These are phyloP conservation scores for Jatropha multifida DNA, from an alignment of 441 rosid species.

Conservation along the genomic window DNA sequence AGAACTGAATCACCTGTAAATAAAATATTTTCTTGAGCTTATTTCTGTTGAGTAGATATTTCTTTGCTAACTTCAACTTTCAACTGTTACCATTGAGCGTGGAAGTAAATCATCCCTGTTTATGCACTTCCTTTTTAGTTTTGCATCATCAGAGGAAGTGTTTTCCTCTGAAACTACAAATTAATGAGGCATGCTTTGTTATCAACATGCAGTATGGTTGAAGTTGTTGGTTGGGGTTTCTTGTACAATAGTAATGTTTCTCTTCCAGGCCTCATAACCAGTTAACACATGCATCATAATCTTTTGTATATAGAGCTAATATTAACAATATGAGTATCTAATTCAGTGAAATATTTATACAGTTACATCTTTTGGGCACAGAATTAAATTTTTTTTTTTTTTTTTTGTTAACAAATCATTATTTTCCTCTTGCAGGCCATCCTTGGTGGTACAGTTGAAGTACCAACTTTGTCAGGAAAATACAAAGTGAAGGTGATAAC, in stretches of 20 bases:
- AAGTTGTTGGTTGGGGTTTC: conserved; percentile 1
- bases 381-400: background rate
- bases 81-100: conserved; percentile 5
- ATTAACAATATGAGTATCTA: background rate
- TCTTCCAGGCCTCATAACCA: background rate
- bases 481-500: conserved; percentile 59
- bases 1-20: conserved; percentile 32
- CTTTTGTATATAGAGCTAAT: background rate
- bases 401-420: conserved; percentile 11
- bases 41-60: conserved; percentile 12
- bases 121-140: background rate
- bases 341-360: background rate
- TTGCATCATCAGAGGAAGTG: background rate
- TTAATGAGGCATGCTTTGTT: background rate
- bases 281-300: background rate
- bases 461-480: conserved; percentile 80
- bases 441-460: conserved; percentile 81
- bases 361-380: background rate
- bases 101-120: conserved; percentile 4
- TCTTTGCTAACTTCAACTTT: conserved; percentile 4
- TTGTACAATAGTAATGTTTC: background rate
- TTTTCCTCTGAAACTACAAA: background rate
- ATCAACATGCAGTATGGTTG: background rate
- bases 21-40: conserved; percentile 4
- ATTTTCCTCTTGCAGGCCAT: conserved; percentile 62